Percentiles rank a stretch among this genome's conserved stretches.
phyloP scores from a whole-genome alignment of 1,139 yeast genomes.

The Kluyveromyces sp. region DNA sequence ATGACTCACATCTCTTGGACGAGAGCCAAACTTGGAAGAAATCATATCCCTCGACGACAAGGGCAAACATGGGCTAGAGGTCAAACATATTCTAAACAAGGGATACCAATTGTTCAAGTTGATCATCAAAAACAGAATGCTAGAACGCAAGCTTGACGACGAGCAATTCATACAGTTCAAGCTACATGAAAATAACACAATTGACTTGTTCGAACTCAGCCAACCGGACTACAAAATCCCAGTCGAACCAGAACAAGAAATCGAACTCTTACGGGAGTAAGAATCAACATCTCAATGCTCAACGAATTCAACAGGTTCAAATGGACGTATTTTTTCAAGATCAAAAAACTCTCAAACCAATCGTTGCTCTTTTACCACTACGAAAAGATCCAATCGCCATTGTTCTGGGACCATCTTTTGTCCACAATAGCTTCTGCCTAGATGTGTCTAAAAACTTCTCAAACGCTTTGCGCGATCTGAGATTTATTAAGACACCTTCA shows the following conservation, averaged over 20 bases:
- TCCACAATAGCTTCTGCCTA: not conserved
- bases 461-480: not conserved
- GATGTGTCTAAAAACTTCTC: not conserved
- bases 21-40: conserved; percentile 6
- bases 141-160: conserved; percentile 2
- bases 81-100: conserved; percentile 7
- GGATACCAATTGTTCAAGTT: conserved; percentile 8
- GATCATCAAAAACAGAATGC: conserved; percentile 3
- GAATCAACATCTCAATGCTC: conserved; percentile 4
- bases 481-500: conserved; percentile 2
- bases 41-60: conserved; percentile 7
- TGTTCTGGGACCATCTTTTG: conserved; percentile 1
- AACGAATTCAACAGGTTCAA: conserved; percentile 6
- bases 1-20: conserved; percentile 7
- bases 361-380: conserved; percentile 7
- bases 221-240: conserved; percentile 4
- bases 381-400: conserved; percentile 5
- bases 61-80: conserved; percentile 6
- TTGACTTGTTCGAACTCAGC: conserved; percentile 3
- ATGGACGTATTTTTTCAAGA: conserved; percentile 1
- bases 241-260: conserved; percentile 1
- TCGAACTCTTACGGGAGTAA: conserved; percentile 2
- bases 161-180: conserved; percentile 6
- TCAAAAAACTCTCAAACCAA: conserved; percentile 8
- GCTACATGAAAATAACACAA: conserved; percentile 6